Conservation (phyloP, 371 early-diverging fungal species). For the Blakeslea trispora region DNA sequence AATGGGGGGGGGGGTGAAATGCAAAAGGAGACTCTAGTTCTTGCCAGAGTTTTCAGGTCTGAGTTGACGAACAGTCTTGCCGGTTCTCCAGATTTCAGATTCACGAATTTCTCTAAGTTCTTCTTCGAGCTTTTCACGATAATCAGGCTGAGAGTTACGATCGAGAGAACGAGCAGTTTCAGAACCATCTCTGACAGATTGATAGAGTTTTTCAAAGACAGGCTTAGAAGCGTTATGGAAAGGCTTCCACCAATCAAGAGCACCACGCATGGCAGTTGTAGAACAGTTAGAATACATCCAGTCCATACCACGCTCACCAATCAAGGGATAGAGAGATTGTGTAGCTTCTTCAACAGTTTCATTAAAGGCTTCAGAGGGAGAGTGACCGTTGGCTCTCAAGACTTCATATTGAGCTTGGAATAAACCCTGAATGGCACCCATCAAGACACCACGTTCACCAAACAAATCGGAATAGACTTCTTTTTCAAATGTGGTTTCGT, state of each 20-base stretch:
- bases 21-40: no score
- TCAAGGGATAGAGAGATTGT: conserved; percentile 95
- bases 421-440: conserved; percentile 97
- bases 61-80: conserved; percentile 87
- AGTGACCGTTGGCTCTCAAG: conserved; percentile 90
- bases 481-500: conserved; percentile 96
- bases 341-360: conserved; percentile 99
- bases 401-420: conserved; percentile 98
- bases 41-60: conserved; percentile 75
- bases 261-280: conserved; percentile 95
- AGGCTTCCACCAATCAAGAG: conserved; percentile 95
- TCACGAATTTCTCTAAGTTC: conserved; percentile 86
- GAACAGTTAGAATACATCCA: conserved; percentile 97
- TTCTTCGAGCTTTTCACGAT: conserved; percentile 89
- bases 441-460: conserved; percentile 97
- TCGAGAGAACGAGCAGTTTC: conserved; percentile 89
- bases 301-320: conserved; percentile 97
- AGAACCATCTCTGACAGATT: conserved; percentile 83
- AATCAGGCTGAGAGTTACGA: conserved; percentile 88
- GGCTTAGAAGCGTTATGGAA: conserved; percentile 95
- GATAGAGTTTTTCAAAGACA: conserved; percentile 91
- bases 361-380: conserved; percentile 98
- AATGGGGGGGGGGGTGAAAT: no score
- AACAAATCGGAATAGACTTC: conserved; percentile 97
- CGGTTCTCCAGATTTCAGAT: conserved; percentile 72